Percentiles rank a stretch among this genome's conserved stretches.
Conservation (phyloP, 805 yeast genomes). For the Wickerhamomyces canadensis region DNA sequence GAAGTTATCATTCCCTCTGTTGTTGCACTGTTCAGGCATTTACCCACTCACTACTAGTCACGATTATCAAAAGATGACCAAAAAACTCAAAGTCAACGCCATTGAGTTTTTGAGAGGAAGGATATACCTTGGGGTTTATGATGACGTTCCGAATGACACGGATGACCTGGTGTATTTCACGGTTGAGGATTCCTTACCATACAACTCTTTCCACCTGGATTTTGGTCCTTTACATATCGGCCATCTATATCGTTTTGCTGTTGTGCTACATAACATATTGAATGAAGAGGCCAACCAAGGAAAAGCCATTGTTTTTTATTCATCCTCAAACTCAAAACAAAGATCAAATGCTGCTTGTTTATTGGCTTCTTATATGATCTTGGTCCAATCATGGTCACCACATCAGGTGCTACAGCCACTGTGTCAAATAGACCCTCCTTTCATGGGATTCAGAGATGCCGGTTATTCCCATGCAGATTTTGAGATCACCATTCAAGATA, state of each 20-base stretch:
- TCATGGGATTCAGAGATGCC: constrained; percentile 94
- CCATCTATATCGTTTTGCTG: constrained; percentile 91
- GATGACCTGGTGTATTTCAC: constrained; percentile 78
- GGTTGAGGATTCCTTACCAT: constrained; percentile 86
- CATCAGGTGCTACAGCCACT: constrained; percentile 95
- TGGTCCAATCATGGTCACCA: constrained; percentile 97
- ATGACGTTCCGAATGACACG: constrained; percentile 71
- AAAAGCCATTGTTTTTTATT: constrained; percentile 87
- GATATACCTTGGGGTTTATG: constrained; percentile 87
- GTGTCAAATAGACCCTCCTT: constrained; percentile 86
- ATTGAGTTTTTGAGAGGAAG: constrained; percentile 39
- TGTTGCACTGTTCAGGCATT: too few relatives aligned
- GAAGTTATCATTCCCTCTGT: too few relatives aligned
- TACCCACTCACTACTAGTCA: too few relatives aligned
- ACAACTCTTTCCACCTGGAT: constrained; percentile 92
- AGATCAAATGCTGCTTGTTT: constrained; percentile 94
- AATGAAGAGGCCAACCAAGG: constrained; percentile 80
- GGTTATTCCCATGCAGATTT: constrained; percentile 96
- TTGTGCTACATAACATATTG: constrained; percentile 82
- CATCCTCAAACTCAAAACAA: constrained; percentile 72
- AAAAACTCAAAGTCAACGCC: constrained; percentile 50
- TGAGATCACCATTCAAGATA: constrained; percentile 87
- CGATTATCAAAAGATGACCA: too few relatives aligned
- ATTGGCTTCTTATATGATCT: constrained; percentile 88
- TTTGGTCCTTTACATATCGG: constrained; percentile 96